phyloP scores from a whole-genome alignment of 202 grass and related monocot species.

The Digitaria exilis region DNA sequence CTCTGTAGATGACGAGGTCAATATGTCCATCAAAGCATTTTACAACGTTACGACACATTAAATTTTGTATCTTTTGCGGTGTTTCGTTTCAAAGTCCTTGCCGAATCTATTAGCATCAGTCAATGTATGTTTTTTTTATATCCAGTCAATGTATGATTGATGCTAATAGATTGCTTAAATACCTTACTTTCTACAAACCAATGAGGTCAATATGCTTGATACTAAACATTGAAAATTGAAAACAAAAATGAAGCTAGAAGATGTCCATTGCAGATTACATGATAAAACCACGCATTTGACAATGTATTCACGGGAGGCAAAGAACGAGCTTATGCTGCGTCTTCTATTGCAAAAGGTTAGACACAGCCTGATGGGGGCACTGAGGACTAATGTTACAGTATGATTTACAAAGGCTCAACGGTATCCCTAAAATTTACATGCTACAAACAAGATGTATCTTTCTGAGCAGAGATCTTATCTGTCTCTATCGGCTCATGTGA shows the following conservation, averaged over 20 bases:
- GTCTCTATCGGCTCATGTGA: slow-evolving; percentile 47
- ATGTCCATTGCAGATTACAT: background rate
- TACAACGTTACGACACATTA: slow-evolving; percentile 33
- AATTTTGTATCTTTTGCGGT: background rate
- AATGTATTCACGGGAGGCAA: background rate
- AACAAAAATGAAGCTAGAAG: slow-evolving; percentile 6
- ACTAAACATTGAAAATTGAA: background rate
- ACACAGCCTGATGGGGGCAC: background rate
- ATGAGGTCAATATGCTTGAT: too few species aligned
- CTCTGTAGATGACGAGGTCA: slow-evolving; percentile 46
- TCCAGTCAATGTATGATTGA: background rate
- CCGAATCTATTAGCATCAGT: background rate
- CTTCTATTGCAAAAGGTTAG: slow-evolving; percentile 38
- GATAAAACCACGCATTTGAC: background rate
- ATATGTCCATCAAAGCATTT: slow-evolving; percentile 44
- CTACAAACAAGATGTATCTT: slow-evolving; percentile 51
- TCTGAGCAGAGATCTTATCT: slow-evolving; percentile 34
- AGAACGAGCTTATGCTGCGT: slow-evolving; percentile 8
- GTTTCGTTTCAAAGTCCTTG: background rate
- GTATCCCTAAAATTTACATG: slow-evolving; percentile 63
- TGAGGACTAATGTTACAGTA: slow-evolving; percentile 44
- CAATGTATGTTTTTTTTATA: too few species aligned
- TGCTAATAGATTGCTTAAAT: background rate
- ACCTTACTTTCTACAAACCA: background rate
- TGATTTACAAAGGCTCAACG: slow-evolving; percentile 51